These are phyloP conservation scores for Colletotrichum sansevieriae DNA, from an alignment of 2,329 filamentous ascomycete genomes.

Conservation along the genomic window DNA sequence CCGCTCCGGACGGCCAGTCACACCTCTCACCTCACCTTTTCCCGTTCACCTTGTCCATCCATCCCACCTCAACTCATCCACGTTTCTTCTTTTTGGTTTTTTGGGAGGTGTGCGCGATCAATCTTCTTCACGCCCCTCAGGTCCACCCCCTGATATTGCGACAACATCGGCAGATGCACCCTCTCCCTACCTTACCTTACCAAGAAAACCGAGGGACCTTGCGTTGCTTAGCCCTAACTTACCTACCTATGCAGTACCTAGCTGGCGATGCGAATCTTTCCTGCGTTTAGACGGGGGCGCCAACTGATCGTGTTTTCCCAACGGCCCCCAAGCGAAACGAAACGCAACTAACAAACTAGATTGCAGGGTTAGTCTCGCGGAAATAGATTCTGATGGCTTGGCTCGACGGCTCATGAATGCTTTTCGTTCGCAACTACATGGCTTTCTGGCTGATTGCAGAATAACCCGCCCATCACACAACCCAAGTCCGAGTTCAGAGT, in stretches of 20 bases:
- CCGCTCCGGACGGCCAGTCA: conserved; percentile 7
- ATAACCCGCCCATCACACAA: not conserved
- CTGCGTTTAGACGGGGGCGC: not conserved
- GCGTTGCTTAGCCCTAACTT: not conserved
- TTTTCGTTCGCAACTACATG: not conserved
- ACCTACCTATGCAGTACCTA: not conserved
- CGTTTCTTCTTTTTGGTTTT: not conserved
- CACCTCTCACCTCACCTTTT: conserved; percentile 1
- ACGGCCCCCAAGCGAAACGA: conserved; percentile 7
- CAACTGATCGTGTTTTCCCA: not conserved
- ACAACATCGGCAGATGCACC: not conserved
- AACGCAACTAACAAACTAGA: conserved; percentile 23
- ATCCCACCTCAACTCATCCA: conserved; percentile 1
- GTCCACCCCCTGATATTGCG: not conserved
- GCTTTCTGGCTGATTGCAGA: conserved; percentile 8
- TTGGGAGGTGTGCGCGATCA: not conserved
- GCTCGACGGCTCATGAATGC: conserved; percentile 1
- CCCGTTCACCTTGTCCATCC: conserved; percentile 19
- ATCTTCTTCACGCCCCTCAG: not conserved
- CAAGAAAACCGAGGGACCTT: not conserved
- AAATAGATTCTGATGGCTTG: conserved; percentile 37
- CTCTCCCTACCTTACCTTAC: not conserved
- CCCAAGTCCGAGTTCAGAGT: conserved; percentile 4
- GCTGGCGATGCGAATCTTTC: not conserved
- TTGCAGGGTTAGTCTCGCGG: not conserved